Percentiles rank a stretch among this genome's conserved stretches.
Evolutionary conservation across 2,329 filamentous ascomycete species (phyloP).

Genomic region (Talaromyces islandicus): DNA sequence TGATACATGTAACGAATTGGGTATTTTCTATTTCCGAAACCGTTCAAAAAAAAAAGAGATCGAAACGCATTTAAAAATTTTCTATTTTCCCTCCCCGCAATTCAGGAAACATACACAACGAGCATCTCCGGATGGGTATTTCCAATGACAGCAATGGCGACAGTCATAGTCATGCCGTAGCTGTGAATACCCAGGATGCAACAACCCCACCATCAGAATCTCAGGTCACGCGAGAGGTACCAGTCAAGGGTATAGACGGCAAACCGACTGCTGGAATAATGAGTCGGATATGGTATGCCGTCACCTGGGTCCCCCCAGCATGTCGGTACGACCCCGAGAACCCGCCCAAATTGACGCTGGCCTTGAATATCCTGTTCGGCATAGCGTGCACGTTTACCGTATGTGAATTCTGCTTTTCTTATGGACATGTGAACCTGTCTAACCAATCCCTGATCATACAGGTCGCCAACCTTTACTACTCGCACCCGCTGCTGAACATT

Average conservation of each 20-base stretch:
- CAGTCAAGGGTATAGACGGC: neutral
- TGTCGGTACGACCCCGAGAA: conserved; percentile 63
- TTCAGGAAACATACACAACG: neutral
- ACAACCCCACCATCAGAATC: neutral
- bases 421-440: neutral
- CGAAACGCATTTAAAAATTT: neutral
- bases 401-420: neutral
- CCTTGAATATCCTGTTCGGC: conserved; percentile 64
- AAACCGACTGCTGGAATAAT: neutral
- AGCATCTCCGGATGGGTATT: neutral
- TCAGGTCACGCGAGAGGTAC: neutral
- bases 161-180: neutral
- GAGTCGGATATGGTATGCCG: conserved; percentile 13
- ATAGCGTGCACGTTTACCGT: conserved; percentile 39
- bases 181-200: neutral
- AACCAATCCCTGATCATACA: conserved; percentile 24
- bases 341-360: conserved; percentile 63
- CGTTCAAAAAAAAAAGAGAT: neutral
- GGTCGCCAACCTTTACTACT: conserved; percentile 78
- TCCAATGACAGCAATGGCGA: neutral
- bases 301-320: conserved; percentile 57
- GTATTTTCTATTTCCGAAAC: neutral
- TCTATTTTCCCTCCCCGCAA: neutral
- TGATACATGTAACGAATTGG: neutral
- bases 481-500: conserved; percentile 70